phyloP scores from a whole-genome alignment of 2,329 filamentous ascomycete genomes.

The Aspergillus sojae region DNA sequence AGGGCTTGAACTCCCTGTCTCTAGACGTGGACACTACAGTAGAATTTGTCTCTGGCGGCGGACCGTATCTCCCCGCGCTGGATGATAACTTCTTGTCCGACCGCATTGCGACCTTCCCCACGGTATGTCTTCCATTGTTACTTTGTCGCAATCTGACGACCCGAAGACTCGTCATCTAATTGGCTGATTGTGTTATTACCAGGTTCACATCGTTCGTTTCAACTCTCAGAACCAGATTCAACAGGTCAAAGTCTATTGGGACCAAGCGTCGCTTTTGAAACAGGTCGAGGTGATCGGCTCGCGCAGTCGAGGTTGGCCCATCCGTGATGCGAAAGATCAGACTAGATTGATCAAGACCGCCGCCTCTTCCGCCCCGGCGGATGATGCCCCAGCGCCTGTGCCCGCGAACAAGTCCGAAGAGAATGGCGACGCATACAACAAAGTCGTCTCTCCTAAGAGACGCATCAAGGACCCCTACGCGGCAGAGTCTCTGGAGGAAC shows the following conservation, averaged over 20 bases:
- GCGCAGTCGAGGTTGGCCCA: slow-evolving; percentile 91
- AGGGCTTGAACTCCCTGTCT: slow-evolving; percentile 69
- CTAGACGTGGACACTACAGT: slow-evolving; percentile 80
- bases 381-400: slow-evolving; percentile 6
- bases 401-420: slow-evolving; percentile 8
- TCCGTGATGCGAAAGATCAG: slow-evolving; percentile 84
- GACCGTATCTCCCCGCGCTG: slow-evolving; percentile 81
- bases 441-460: slow-evolving; percentile 42
- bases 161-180: slow-evolving; percentile 12
- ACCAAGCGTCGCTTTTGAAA: slow-evolving; percentile 90
- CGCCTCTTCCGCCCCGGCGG: slow-evolving; percentile 28
- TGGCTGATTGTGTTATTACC: slow-evolving; percentile 13
- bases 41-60: slow-evolving; percentile 79
- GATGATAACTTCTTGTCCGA: slow-evolving; percentile 95
- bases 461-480: slow-evolving; percentile 47
- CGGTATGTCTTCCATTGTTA: slow-evolving; percentile 62
- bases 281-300: slow-evolving; percentile 92
- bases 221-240: slow-evolving; percentile 74
- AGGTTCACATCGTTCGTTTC: slow-evolving; percentile 90
- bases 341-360: slow-evolving; percentile 70
- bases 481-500: slow-evolving; percentile 67
- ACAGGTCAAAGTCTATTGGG: slow-evolving; percentile 90
- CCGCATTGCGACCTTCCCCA: slow-evolving; percentile 73
- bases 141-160: neutral
- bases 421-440: slow-evolving; percentile 3